A percentile compares a stretch with the other conserved stretches of the same genome.
These are phyloP conservation scores for Annulohypoxylon nitens DNA, from an alignment of 495 filamentous ascomycete species.

Conservation along the genomic window DNA sequence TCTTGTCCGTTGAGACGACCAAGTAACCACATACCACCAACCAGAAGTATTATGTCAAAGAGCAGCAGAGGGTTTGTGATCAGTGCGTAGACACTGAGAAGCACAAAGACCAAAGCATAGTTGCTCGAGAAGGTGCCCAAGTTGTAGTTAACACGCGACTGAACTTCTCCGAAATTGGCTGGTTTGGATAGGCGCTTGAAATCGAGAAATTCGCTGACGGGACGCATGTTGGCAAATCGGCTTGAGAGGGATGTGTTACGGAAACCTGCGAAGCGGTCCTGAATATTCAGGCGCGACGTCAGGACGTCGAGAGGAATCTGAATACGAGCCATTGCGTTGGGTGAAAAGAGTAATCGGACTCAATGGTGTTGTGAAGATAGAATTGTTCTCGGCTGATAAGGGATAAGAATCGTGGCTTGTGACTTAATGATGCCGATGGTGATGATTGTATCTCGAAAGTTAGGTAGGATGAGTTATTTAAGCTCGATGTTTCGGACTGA, in stretches of 20 bases:
- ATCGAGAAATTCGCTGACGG: conserved; percentile 94
- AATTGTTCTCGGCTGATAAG: neutral
- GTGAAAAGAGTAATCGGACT: neutral
- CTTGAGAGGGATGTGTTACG: conserved; percentile 79
- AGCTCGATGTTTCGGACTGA: conserved; percentile 10
- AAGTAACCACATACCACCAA: conserved; percentile 88
- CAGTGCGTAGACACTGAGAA: conserved; percentile 95
- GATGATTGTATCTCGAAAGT: neutral
- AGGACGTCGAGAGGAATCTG: conserved; percentile 91
- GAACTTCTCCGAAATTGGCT: conserved; percentile 87
- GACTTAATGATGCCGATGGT: conserved; percentile 1
- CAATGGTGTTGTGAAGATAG: conserved; percentile 10
- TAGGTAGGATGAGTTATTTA: conserved; percentile 4
- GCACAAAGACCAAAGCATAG: conserved; percentile 91
- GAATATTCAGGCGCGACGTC: conserved; percentile 89
- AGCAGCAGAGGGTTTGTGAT: conserved; percentile 85
- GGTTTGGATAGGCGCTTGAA: conserved; percentile 96
- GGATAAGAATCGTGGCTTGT: conserved; percentile 5
- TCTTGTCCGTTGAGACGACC: conserved; percentile 88
- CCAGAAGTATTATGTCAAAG: conserved; percentile 90
- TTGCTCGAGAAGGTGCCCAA: conserved; percentile 97
- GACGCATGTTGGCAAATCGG: conserved; percentile 92
- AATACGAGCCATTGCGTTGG: conserved; percentile 80
- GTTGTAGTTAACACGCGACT: conserved; percentile 98
- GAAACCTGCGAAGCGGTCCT: conserved; percentile 78